phyloP scores from a whole-genome alignment of 2,329 filamentous ascomycete species.

The Conoideocrella luteorostrata region DNA sequence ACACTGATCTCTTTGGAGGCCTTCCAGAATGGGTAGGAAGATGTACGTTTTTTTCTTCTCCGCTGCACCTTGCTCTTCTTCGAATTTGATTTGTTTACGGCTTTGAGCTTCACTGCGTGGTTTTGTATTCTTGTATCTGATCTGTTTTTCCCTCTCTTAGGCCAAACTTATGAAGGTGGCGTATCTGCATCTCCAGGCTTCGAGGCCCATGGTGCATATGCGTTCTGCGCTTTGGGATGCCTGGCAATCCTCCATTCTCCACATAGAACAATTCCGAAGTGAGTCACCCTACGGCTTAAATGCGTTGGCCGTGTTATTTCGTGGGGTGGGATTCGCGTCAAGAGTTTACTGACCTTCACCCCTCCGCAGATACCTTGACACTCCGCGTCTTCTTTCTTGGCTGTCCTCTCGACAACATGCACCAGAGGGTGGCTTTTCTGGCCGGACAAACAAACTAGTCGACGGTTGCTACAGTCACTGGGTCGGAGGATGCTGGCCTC shows the following conservation, averaged over 20 bases:
- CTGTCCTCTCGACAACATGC: slow-evolving; percentile 82
- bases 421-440: slow-evolving; percentile 88
- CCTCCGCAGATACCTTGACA: slow-evolving; percentile 59
- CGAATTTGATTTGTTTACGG: slow-evolving; percentile 12
- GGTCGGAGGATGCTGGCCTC: slow-evolving; percentile 90
- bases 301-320: too few relatives aligned
- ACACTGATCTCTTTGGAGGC: slow-evolving; percentile 60
- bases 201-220: slow-evolving; percentile 94
- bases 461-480: slow-evolving; percentile 98
- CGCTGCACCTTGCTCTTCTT: slow-evolving; percentile 1
- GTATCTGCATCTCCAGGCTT: slow-evolving; percentile 78
- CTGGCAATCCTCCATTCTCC: slow-evolving; percentile 80
- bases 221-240: slow-evolving; percentile 88
- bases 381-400: slow-evolving; percentile 76
- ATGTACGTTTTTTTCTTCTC: slow-evolving; percentile 50
- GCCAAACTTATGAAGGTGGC: slow-evolving; percentile 92
- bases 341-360: slow-evolving; percentile 25
- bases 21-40: slow-evolving; percentile 73
- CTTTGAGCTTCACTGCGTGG: too few relatives aligned
- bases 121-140: slow-evolving; percentile 7
- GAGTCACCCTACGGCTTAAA: too few relatives aligned
- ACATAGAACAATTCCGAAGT: slow-evolving; percentile 65
- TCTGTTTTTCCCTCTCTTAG: slow-evolving; percentile 33
- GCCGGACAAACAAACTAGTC: slow-evolving; percentile 94
- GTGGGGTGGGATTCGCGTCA: too few relatives aligned